Percentiles rank a stretch among this genome's conserved stretches.
Conservation (phyloP, 75 land plant species). For the Sequoiadendron giganteum region DNA sequence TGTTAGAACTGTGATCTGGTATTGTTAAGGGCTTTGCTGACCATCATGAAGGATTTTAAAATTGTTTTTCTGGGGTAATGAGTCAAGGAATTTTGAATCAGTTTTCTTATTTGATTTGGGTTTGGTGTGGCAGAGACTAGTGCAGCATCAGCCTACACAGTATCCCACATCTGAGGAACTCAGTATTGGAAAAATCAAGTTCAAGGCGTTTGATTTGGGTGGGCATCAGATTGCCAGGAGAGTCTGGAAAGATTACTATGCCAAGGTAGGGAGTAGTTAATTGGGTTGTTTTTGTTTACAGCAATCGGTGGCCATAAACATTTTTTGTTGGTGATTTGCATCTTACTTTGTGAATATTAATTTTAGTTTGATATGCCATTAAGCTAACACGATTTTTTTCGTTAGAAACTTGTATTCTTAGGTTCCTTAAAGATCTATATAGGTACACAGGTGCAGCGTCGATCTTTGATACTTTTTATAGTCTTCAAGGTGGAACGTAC, state of each 20-base stretch:
- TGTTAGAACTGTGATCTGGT: background rate
- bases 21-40: background rate
- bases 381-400: background rate
- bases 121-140: constrained; percentile 33
- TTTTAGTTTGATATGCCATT: background rate
- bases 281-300: background rate
- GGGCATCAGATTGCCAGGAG: constrained; percentile 83
- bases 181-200: constrained; percentile 73
- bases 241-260: constrained; percentile 72
- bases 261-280: constrained; percentile 35
- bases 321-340: background rate
- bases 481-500: too few species aligned
- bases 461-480: too few species aligned
- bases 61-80: background rate
- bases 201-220: constrained; percentile 83
- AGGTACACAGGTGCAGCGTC: too few species aligned
- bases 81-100: background rate
- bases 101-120: background rate
- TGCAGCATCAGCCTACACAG: constrained; percentile 83
- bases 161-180: constrained; percentile 78
- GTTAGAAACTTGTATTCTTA: background rate
- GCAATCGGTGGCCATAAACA: background rate
- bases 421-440: too few species aligned
- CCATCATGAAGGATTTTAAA: background rate
- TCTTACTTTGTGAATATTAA: background rate